phyloP scores from a whole-genome alignment of 345 rosid species.

The Noccaea bulbosa region DNA sequence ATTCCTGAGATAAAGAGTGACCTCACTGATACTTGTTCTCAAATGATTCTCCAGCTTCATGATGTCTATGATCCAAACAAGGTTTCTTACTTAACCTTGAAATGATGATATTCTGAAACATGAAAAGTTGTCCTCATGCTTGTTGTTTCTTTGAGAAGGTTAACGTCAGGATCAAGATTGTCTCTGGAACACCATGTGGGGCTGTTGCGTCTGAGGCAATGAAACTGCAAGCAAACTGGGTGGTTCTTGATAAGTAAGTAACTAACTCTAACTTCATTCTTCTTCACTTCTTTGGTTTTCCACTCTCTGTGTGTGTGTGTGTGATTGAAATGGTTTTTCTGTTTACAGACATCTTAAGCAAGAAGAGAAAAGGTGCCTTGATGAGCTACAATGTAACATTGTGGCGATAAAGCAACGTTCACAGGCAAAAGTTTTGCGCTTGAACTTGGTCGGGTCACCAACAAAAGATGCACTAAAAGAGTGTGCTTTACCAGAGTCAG shows the following conservation, averaged over 20 bases:
- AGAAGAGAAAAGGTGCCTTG: constrained; percentile 85
- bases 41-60: constrained; percentile 96
- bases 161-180: constrained; percentile 87
- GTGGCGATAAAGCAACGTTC: constrained; percentile 90
- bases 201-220: constrained; percentile 89
- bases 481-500: constrained; percentile 43
- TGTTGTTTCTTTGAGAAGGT: constrained; percentile 49
- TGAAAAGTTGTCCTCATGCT: background rate
- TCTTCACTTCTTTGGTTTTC: background rate
- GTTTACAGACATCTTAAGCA: constrained; percentile 75
- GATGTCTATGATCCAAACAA: constrained; percentile 97
- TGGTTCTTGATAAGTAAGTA: constrained; percentile 89
- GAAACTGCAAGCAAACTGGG: constrained; percentile 81
- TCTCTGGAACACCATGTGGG: constrained; percentile 88
- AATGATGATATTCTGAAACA: background rate
- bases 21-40: constrained; percentile 91
- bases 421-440: constrained; percentile 85
- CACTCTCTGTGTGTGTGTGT: background rate
- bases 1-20: constrained; percentile 72
- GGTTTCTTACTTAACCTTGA: constrained; percentile 40
- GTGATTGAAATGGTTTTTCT: constrained; percentile 20
- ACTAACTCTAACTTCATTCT: background rate
- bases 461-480: constrained; percentile 40
- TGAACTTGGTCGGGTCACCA: constrained; percentile 82
- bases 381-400: constrained; percentile 95